These are phyloP conservation scores for Sugiyamaella grinbergsii DNA, from an alignment of 1,139 yeast genomes.

Conservation along the genomic window DNA sequence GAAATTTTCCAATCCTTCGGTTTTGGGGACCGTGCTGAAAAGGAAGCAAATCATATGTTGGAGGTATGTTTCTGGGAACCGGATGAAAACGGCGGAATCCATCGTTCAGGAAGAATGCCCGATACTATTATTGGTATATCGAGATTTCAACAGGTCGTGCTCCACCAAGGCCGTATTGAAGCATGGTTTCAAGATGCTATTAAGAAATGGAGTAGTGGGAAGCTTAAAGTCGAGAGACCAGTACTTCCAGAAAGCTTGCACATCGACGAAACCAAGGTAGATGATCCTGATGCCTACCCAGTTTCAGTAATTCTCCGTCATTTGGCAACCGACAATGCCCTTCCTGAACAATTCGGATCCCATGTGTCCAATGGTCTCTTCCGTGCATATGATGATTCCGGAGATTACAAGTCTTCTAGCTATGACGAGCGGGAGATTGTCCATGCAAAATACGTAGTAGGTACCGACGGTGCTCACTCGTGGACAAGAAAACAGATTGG, in stretches of 20 bases:
- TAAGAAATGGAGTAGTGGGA: constrained; percentile 37
- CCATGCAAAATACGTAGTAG: constrained; percentile 44
- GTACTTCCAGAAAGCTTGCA: constrained; percentile 37
- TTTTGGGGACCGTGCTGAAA: constrained; percentile 41
- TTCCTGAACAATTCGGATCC: constrained; percentile 39
- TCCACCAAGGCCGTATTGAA: constrained; percentile 45
- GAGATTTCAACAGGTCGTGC: constrained; percentile 42
- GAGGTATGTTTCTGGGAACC: constrained; percentile 34
- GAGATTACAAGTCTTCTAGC: constrained; percentile 19
- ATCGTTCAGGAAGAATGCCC: constrained; percentile 40
- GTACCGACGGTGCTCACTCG: constrained; percentile 48
- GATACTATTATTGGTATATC: constrained; percentile 43
- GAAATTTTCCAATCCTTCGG: constrained; percentile 44
- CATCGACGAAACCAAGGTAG: constrained; percentile 35
- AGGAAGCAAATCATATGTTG: constrained; percentile 41
- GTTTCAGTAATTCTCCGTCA: constrained; percentile 38
- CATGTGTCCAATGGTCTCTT: constrained; percentile 40
- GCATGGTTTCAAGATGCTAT: constrained; percentile 40
- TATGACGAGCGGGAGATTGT: constrained; percentile 29
- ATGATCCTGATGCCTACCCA: constrained; percentile 40
- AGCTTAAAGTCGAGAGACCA: constrained; percentile 39
- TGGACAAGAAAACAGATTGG: constrained; percentile 43
- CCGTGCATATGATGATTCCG: constrained; percentile 43
- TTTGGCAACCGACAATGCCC: constrained; percentile 31
- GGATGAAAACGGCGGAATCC: constrained; percentile 26